Base-by-base conservation (phyloP, 2,329 filamentous ascomycete genomes). In the Blumeria graminis region DNA sequence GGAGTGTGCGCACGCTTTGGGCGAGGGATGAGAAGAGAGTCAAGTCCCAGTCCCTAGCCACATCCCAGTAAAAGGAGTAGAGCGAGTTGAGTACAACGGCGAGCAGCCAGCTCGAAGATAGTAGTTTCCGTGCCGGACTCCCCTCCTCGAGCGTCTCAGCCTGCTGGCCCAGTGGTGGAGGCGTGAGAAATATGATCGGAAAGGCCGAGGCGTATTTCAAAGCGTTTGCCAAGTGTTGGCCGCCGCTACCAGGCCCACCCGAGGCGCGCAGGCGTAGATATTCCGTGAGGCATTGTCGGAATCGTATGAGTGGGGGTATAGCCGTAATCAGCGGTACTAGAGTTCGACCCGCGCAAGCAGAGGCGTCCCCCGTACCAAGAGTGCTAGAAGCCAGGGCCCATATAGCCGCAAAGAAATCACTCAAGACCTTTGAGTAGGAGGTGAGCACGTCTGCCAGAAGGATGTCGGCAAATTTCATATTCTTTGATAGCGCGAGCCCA, bases 51-150 rank as follows among this genome's bases (percentile, higher is more conserved):
- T 98, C 92, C 71, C 89, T 92, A 56, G 86, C 76, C 34, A 96
- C 81, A 65, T 98, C 92, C 92, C 92, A 98, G 74, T 92, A 98
- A 72, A 96, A 96, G n/a, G 84, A 88, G 70, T 94, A 98, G 48
- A 84, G 73, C 13, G 86, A 93, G 68, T 98, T 95, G 63, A 92
- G 66, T 36, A 87, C 71, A 34, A 86, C 84, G 46, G 83, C 83
- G 38, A 76, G 69, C 34, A 93, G 71, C 81, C 86, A 92, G 52
- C 72, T 71, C 43, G 71, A 72, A 67, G 78, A 76, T 57, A 77
- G 65, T 0, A 66, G 64, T 3, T 70, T 66, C 59, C 69, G 68
- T 5, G 71, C 68, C 3, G 69, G 63, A 9, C 63, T 67, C 22
- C 66, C 68, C 38, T 66, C 66, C 13, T 62, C 59, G 33, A 65